Evolutionary conservation across 208 protist species (phyloP), one percentile per base, ranked within the genome.

Genomic region (Crithidia fasciculata): DNA sequence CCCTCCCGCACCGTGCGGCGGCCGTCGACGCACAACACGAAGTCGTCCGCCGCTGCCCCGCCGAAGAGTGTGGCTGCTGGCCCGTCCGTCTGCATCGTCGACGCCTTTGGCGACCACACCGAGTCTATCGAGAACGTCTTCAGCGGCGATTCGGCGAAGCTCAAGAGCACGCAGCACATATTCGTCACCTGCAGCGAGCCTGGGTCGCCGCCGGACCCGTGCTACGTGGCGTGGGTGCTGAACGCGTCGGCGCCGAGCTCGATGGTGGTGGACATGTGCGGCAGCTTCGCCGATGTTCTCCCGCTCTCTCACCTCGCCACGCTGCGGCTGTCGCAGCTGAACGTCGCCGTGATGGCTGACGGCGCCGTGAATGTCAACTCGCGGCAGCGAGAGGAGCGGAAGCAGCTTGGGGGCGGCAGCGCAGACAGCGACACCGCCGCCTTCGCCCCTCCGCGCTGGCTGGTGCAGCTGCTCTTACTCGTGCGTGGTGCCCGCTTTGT

Each of bases 401-500:
- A 70, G 36, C 72, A 72, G 45, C 72, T 86, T 2, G 74, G 61
- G n/a, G 71, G 40, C 5, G 7, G 58, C 18, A 16, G 18, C 19
- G 16, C 3, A 68, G 54, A 69, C 36, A 10, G 36, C 47, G n/a
- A 16, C 55, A 10, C 7, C 10, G 52, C 52, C 40, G 50, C 72
- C 19, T 68, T 83, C 19, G 41, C 56, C 3, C 65, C 65, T 52
- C 74, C 76, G 64, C 78, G 69, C 18, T 89, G 76, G 78, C 41
- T 89, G 60, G 37, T 83, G 40, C 76, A 82, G 28, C 64, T 92
- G 15, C 76, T 96, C n/a, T 71, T 94, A 39, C 76, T 96, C 5
- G 59, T 83, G 39, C 87, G 89, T 39, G 92, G 92, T 2, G 83
- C 91, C 5, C 85, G 85, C 18, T 89, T 80, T 62, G 73, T 93